Percentiles rank a stretch among this genome's conserved stretches.
phyloP scores from a whole-genome alignment of 371 early-diverging fungal species.

The Zychaea mexicana region DNA sequence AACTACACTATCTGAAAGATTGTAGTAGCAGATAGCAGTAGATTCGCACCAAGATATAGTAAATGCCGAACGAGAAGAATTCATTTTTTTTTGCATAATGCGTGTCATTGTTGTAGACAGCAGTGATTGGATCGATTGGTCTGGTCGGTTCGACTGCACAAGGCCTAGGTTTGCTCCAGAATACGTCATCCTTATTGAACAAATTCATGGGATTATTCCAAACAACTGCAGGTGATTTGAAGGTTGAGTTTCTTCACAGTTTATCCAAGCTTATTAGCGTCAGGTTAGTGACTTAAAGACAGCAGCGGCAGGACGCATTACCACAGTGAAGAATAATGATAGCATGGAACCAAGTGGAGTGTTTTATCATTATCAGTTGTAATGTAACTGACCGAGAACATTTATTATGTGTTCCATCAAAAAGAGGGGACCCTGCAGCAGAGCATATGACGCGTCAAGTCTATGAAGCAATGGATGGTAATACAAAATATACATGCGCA shows the following conservation, averaged over 20 bases:
- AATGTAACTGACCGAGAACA: background rate
- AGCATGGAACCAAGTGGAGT: background rate
- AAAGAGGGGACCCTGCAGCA: slow-evolving; percentile 18
- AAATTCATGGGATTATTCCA: slow-evolving; percentile 23
- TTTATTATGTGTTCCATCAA: background rate
- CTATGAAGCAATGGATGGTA: slow-evolving; percentile 30
- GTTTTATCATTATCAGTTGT: too few relatives aligned
- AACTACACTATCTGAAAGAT: too few relatives aligned
- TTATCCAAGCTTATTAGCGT: slow-evolving; percentile 44
- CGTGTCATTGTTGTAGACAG: slow-evolving; percentile 28
- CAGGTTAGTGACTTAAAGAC: slow-evolving; percentile 30
- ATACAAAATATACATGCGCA: too few relatives aligned
- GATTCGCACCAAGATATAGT: too few relatives aligned
- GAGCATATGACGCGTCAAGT: slow-evolving; percentile 32
- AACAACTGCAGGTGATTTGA: slow-evolving; percentile 34
- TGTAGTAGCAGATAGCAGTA: too few relatives aligned
- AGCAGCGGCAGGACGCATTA: too few relatives aligned
- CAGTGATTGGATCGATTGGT: slow-evolving; percentile 38
- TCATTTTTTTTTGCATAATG: background rate
- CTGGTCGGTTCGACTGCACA: slow-evolving; percentile 35
- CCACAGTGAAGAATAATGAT: too few relatives aligned
- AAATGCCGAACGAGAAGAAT: too few relatives aligned
- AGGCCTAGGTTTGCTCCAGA: slow-evolving; percentile 28
- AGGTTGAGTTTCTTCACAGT: slow-evolving; percentile 36
- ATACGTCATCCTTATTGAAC: slow-evolving; percentile 12